A percentile compares a stretch with the other conserved stretches of the same genome.
Conservation (phyloP, 2,329 filamentous ascomycete genomes). For the Colletotrichum limetticola region DNA sequence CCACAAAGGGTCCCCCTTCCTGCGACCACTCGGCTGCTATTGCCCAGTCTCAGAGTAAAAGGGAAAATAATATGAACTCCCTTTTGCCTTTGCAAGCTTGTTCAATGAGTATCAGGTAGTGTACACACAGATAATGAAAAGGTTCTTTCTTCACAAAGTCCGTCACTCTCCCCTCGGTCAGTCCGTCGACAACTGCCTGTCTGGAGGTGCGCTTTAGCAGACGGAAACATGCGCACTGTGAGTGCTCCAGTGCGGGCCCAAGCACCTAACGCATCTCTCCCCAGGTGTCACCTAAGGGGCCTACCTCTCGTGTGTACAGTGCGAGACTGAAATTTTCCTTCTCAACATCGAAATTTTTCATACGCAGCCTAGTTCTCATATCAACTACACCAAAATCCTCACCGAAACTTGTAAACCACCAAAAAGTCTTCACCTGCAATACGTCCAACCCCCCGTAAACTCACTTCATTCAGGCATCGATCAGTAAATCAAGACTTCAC, state of each 20-base stretch:
- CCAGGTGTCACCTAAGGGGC: neutral
- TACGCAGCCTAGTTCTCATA: conserved; percentile 16
- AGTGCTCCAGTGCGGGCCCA: neutral
- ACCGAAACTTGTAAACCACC: neutral
- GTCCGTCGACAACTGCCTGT: neutral
- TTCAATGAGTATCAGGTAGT: too few relatives aligned
- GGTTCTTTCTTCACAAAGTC: too few relatives aligned
- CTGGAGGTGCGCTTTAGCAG: neutral
- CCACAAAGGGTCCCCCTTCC: too few relatives aligned
- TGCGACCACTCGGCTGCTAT: too few relatives aligned
- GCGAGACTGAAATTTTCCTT: conserved; percentile 20
- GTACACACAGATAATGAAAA: too few relatives aligned
- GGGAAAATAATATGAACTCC: too few relatives aligned
- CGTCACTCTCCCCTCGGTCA: neutral
- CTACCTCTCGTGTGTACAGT: neutral
- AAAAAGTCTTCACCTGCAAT: neutral
- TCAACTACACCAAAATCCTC: conserved; percentile 9
- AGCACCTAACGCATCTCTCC: neutral
- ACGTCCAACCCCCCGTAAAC: neutral
- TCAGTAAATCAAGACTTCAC: neutral
- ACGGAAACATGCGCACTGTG: conserved; percentile 3
- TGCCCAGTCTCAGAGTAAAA: too few relatives aligned
- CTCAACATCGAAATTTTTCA: conserved; percentile 23
- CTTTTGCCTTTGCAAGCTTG: too few relatives aligned
- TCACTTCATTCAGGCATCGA: neutral